Evolutionary conservation across 495 filamentous ascomycete species (phyloP), one percentile per base, ranked within the genome.

Genomic region (Neurospora sp.): DNA sequence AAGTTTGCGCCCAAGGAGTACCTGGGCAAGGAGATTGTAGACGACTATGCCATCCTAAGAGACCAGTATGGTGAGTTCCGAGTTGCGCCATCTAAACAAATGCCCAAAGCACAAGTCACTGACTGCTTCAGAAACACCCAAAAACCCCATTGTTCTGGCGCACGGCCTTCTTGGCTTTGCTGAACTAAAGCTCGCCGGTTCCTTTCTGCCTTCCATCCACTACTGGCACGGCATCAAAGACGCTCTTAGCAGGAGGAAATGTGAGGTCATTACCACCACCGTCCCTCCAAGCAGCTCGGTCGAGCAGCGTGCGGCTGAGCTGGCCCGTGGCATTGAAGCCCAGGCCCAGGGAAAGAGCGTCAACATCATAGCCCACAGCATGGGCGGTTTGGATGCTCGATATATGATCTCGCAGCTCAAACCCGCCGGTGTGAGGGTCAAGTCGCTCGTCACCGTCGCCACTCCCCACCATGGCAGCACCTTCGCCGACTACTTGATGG

Each of bases 181-280:
- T 72, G 91, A 97, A 79, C 83, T 97, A 69, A 90, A 85, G 39
- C 81, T 96, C 6, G 90, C 89, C 9, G 92, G 93, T 14, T 84
- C 82, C 53, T 87, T 86, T 73, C 80, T 97, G 3, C 94, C 94
- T 0, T 87, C 90, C 3, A 88, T 98, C 31, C 88, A 92, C 44
- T 98, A 98, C 80, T 98, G 95, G 95, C 89, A 91, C 41, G 95
- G 95, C 1, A 97, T 98, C 74, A 89, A 87, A 42, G 91, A 96
- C 72, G 93, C 91, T 3, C 82, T 98, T 22, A 83, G 80, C 10
- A 86, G 90, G 65, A 90, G 92, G 73, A 90, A 89, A 4, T 85
- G 93, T 20, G 87, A 94, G 74, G 93, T 98, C 41, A 93, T 97
- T 69, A 92, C 89, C 4, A 89, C 93, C 8, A 86, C 89, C 3